phyloP scores from a whole-genome alignment of 1,284 basidiomycete genomes.

The Moniliophthora roreri region DNA sequence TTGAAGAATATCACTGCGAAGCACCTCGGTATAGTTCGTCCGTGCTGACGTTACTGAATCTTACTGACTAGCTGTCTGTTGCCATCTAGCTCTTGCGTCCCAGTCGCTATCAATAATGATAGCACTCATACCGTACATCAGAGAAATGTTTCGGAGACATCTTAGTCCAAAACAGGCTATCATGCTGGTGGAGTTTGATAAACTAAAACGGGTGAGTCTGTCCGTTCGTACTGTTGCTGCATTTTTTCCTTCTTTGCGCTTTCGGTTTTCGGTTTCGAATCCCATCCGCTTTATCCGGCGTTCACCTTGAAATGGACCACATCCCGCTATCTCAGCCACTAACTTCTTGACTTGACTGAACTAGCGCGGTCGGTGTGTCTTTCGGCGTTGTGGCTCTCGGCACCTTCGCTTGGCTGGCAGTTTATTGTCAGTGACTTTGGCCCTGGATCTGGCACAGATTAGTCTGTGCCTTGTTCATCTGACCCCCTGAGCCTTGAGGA shows the following conservation, averaged over 20 bases:
- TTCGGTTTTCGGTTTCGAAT: not conserved
- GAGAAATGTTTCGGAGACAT: constrained; percentile 92
- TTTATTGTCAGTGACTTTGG: too few species aligned
- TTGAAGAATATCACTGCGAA: constrained; percentile 99
- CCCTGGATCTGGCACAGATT: too few species aligned
- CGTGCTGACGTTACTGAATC: constrained; percentile 8
- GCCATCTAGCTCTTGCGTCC: constrained; percentile 81
- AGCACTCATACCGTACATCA: constrained; percentile 93
- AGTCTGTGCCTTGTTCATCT: too few species aligned
- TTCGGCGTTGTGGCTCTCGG: too few species aligned
- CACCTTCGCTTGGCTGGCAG: too few species aligned
- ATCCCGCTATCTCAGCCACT: too few species aligned
- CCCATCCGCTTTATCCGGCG: not conserved
- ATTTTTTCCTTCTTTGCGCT: constrained; percentile 1
- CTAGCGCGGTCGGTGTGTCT: too few species aligned
- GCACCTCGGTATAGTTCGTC: constrained; percentile 72
- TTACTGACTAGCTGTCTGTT: constrained; percentile 3
- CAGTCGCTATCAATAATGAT: constrained; percentile 95
- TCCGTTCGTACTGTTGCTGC: constrained; percentile 14
- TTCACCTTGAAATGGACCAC: too few species aligned
- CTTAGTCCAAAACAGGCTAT: constrained; percentile 92
- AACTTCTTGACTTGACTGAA: too few species aligned
- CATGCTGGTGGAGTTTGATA: constrained; percentile 97
- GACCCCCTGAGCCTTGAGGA: too few species aligned
- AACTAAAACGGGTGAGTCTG: constrained; percentile 82